These are phyloP conservation scores for Excoecaria cochinchinensis DNA, from an alignment of 345 rosid species.

Conservation along the genomic window DNA sequence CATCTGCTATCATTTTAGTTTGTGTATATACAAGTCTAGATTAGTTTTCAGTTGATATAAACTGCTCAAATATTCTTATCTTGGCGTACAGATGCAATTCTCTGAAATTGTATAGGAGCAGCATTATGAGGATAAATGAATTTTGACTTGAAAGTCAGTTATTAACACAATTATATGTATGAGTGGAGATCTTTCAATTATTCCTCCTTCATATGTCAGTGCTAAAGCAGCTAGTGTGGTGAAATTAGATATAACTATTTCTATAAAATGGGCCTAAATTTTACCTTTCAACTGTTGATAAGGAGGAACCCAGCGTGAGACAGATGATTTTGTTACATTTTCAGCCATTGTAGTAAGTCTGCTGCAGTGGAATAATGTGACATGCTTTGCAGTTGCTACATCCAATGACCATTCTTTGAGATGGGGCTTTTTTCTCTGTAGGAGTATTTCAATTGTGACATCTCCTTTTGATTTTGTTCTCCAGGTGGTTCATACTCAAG, in stretches of 20 bases:
- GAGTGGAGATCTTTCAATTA: background rate
- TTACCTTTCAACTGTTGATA: background rate
- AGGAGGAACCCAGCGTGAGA: too few relatives aligned
- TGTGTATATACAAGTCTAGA: background rate
- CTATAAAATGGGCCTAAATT: background rate
- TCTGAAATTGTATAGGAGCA: background rate
- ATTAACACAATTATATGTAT: background rate
- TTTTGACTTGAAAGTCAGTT: background rate
- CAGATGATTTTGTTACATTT: background rate
- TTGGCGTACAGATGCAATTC: background rate
- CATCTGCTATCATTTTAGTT: background rate
- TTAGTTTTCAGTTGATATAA: constrained; percentile 8
- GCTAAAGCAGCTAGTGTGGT: background rate
- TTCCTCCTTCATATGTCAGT: background rate
- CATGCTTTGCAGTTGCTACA: background rate
- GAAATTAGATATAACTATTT: background rate
- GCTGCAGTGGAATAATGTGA: background rate
- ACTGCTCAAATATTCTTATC: background rate
- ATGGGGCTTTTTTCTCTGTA: background rate
- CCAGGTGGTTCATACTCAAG: constrained; percentile 98
- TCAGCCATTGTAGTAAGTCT: background rate
- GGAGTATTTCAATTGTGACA: background rate
- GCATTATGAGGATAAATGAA: background rate
- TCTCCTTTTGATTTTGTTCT: constrained; percentile 13
- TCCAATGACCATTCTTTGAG: background rate